phyloP scores from a whole-genome alignment of 108 stramenopile species.

The Cyclotella sp. region DNA sequence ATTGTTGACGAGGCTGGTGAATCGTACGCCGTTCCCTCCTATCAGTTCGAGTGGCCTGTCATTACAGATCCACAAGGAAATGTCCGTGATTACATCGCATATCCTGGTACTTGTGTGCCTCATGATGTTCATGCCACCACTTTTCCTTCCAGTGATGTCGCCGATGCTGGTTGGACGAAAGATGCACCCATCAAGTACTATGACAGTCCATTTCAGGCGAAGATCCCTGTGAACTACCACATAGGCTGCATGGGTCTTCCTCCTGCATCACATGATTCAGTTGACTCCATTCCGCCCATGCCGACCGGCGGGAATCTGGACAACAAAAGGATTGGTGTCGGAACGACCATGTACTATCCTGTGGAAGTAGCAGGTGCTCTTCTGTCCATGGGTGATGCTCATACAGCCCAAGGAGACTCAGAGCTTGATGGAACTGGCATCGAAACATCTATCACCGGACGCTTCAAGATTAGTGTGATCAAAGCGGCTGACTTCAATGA shows the following conservation, averaged over 20 bases:
- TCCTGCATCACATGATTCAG: constrained; percentile 38
- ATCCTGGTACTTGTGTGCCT: constrained; percentile 54
- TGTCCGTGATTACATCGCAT: constrained; percentile 50
- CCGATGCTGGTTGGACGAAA: constrained; percentile 36
- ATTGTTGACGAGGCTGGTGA: constrained; percentile 34
- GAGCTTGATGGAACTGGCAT: constrained; percentile 58
- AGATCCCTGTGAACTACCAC: constrained; percentile 49
- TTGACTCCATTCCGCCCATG: constrained; percentile 56
- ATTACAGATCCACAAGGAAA: constrained; percentile 48
- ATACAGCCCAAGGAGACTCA: constrained; percentile 39
- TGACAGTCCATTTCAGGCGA: constrained; percentile 35
- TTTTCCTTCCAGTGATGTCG: constrained; percentile 24
- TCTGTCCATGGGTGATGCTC: constrained; percentile 45
- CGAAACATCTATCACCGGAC: constrained; percentile 52
- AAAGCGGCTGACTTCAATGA: constrained; percentile 53
- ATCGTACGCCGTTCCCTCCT: constrained; percentile 41
- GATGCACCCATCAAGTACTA: constrained; percentile 19
- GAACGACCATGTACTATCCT: constrained; percentile 49
- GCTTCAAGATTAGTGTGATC: constrained; percentile 53
- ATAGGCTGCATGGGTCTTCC: constrained; percentile 53
- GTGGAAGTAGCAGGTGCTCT: constrained; percentile 42
- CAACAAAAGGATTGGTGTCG: constrained; percentile 45
- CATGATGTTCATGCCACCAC: constrained; percentile 41
- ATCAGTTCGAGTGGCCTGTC: constrained; percentile 54
- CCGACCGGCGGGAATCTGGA: constrained; percentile 44